Base-by-base conservation (phyloP, 2,329 filamentous ascomycete genomes). In the Cercospora zeae-maydis region DNA sequence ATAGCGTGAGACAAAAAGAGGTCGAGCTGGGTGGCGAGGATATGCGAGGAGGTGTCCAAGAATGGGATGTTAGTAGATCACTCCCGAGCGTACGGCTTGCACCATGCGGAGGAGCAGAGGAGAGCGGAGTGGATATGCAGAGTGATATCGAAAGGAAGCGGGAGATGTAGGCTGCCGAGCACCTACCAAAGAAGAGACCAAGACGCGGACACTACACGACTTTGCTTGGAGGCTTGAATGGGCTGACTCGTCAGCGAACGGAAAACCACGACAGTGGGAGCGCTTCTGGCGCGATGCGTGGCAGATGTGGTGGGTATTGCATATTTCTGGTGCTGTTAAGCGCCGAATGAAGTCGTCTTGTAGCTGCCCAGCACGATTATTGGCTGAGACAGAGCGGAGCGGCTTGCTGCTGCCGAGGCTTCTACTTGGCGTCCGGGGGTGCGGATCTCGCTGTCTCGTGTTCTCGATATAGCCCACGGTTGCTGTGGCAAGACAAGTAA, bases 301-400 rank as follows among this genome's bases (percentile, higher is more conserved):
- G 62, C 36, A 62, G 61, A 60, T 62, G 65, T 61, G 58, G 63
- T 65, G 64, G 66, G 64, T 62, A 65, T 58, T 67, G 66, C 66
- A 65, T 59, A 47, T 58, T 59, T 33, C 49, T 58, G 58, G 61
- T 58, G 58, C 64, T 62, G 33, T n/a, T 65, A 68, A 66, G 66
- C 66, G 66, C 66, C 66, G 58, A 68, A 68, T 66, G 64, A 59
- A 65, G 64, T 67, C 36, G 47, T 53, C 19, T 58, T 51, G 61
- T 21, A 37, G 55, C 55, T 42, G 36, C 13, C 19, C 33, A 30
- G 47, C 19, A 37, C 5, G 36, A 24, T 57, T 8, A 64, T 64
- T 64, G 63, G 63, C 19, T 59, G n/a, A 27, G 34, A 16, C 30
- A 11, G 13, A 36, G 61, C 52, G 61, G 61, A 59, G 55, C 36